Evolutionary conservation across 2,329 filamentous ascomycete genomes (phyloP), one percentile per base, ranked within the genome.

Genomic region (Ophiostoma sp.): DNA sequence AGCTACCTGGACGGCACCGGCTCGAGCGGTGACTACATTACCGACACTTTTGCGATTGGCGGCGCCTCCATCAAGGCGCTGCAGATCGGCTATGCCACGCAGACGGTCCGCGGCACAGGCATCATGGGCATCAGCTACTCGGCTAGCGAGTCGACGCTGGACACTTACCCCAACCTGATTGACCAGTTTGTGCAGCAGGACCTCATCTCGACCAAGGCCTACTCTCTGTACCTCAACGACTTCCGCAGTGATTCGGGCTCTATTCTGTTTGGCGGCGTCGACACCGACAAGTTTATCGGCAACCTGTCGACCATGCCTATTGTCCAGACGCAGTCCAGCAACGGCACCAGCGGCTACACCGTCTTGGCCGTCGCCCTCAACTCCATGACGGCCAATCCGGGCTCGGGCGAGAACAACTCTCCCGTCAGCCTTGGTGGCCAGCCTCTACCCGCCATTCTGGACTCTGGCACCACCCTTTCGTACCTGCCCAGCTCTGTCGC

Each of bases 211-310:
- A 85, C 85, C 36, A 88, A 88, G 77, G 89, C 90, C 3, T 94
- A 92, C 82, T 93, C 90, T 75, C 81, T 94, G 33, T 93, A 90
- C 84, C 83, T 89, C 73, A 84, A 86, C 76, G 83, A 87, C 78
- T 78, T 84, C 45, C 85, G 88, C 71, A 85, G 89, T 4, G 86
- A 85, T 31, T 87, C 85, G 0, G 91, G 91, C 57, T 88, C 84
- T 75, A 88, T 93, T 75, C 83, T 93, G 17, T 93, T 93, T 76
- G 91, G 91, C 73, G 91, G 91, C 66, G 85, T 93, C 72, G 90
- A 93, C 81, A 90, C 86, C 0, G 85, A 85, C 74, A 92, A 92
- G 80, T 93, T 88, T 81, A 83, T 85, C 3, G 90, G 90, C 71
- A 77, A 82, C 15, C 84, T 93, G 1, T 77, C 83, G 55, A 85